A percentile compares a stretch with the other conserved stretches of the same genome.
These are phyloP conservation scores for Stevia rebaudiana DNA, from an alignment of 140 eudicot genomes.

Conservation along the genomic window DNA sequence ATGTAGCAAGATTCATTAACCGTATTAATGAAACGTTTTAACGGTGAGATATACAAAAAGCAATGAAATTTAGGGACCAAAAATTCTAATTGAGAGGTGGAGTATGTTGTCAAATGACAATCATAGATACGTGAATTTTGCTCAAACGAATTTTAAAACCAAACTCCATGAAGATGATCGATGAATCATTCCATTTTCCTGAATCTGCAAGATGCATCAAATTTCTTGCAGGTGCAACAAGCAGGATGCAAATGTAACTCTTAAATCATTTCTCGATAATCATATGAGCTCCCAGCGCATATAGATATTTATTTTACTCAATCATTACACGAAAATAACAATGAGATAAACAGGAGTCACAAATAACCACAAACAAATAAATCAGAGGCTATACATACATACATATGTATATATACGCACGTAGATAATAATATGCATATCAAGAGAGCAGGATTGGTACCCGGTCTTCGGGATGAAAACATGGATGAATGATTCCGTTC, in stretches of 20 bases:
- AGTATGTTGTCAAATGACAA: too few relatives aligned
- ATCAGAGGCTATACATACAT: background rate
- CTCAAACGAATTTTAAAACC: too few relatives aligned
- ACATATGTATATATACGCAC: background rate
- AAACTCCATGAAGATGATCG: too few relatives aligned
- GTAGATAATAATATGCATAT: background rate
- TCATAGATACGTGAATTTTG: too few relatives aligned
- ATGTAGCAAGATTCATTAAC: background rate
- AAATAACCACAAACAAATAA: background rate
- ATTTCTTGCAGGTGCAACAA: background rate
- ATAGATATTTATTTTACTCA: background rate
- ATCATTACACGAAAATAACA: conserved; percentile 3
- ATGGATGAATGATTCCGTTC: conserved; percentile 51
- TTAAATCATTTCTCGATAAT: background rate
- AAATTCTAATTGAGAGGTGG: too few relatives aligned
- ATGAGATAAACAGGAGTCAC: background rate
- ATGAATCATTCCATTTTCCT: too few relatives aligned
- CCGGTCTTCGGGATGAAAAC: conserved; percentile 56
- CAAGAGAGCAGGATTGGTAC: background rate
- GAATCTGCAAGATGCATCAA: too few relatives aligned
- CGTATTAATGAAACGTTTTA: background rate
- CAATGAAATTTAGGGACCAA: background rate
- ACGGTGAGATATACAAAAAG: background rate
- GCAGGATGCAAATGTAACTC: background rate
- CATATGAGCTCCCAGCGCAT: conserved; percentile 5